Conservation (phyloP, 352 stramenopile species). For the Elongisporangium prolatum region DNA sequence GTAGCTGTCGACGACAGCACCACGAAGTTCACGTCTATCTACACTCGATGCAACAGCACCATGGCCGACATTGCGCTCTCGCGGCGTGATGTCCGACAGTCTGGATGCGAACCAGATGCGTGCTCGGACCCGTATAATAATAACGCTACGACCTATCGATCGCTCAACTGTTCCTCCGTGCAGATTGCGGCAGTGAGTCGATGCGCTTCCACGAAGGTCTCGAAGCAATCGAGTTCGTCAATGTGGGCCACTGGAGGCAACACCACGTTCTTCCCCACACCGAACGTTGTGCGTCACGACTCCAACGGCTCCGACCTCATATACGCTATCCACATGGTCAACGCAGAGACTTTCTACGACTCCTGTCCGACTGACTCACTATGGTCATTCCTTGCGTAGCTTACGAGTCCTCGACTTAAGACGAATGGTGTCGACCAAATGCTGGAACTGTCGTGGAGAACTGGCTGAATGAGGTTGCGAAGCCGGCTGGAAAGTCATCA, state of each 20-base stretch:
- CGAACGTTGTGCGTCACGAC: conserved; percentile 17
- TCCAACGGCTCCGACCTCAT: conserved; percentile 8
- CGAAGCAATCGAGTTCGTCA: conserved; percentile 1
- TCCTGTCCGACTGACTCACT: conserved; percentile 10
- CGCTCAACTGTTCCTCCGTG: no score
- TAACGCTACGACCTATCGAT: no score
- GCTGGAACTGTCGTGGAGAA: background rate
- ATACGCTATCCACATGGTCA: conserved; percentile 28
- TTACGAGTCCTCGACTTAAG: conserved; percentile 4
- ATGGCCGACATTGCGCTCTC: conserved; percentile 35
- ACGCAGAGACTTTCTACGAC: conserved; percentile 8
- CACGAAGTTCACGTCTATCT: conserved; percentile 15
- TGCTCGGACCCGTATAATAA: background rate
- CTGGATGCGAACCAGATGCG: conserved; percentile 9
- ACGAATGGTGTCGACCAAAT: background rate
- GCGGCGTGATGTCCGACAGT: conserved; percentile 4
- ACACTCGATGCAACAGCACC: conserved; percentile 15
- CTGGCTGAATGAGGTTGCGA: background rate
- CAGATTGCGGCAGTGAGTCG: no score
- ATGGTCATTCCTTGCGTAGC: conserved; percentile 29
- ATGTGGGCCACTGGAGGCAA: conserved; percentile 19
- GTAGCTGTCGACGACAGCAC: conserved; percentile 9
- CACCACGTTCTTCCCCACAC: conserved; percentile 8
- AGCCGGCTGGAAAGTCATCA: background rate
- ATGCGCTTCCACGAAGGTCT: background rate